Evolutionary conservation across 352 stramenopile genomes (phyloP).

Genomic region (Pythium chondricola): DNA sequence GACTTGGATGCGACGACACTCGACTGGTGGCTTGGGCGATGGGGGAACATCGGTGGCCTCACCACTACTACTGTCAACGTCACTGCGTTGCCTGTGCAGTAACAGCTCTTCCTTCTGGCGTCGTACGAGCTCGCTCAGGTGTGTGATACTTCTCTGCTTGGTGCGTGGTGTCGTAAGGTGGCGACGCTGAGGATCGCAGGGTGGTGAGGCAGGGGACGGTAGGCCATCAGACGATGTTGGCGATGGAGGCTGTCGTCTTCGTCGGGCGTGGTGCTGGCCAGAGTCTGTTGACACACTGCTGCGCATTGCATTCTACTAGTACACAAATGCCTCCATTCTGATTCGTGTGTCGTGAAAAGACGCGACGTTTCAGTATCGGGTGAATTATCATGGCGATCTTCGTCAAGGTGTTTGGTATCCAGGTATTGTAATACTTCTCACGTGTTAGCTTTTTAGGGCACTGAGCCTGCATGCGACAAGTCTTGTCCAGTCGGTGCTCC

Average conservation of each 20-base stretch:
- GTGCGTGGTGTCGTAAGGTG: conserved; percentile 12
- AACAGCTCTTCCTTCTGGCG: conserved; percentile 8
- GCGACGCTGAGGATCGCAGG: too few species aligned
- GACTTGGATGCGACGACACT: conserved; percentile 34
- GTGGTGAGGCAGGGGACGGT: neutral
- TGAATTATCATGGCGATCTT: too few species aligned
- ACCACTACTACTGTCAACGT: too few species aligned
- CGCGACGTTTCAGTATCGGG: conserved; percentile 13
- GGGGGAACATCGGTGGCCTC: too few species aligned
- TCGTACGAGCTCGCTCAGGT: conserved; percentile 15
- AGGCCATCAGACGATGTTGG: conserved; percentile 2
- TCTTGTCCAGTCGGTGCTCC: too few species aligned
- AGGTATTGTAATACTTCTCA: too few species aligned
- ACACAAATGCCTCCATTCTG: neutral
- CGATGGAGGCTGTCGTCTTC: neutral
- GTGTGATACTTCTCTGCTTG: conserved; percentile 16
- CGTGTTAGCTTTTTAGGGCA: too few species aligned
- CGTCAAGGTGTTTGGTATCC: too few species aligned
- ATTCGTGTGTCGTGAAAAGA: neutral
- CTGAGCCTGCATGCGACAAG: too few species aligned
- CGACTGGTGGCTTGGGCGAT: too few species aligned
- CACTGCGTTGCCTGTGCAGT: too few species aligned
- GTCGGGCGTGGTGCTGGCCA: conserved; percentile 1
- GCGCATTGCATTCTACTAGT: neutral
- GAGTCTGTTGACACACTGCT: too few species aligned